Percentiles rank a stretch among this genome's conserved stretches.
Evolutionary conservation across 306 rosid genomes (phyloP).

Genomic region (Acmispon strigosus): DNA sequence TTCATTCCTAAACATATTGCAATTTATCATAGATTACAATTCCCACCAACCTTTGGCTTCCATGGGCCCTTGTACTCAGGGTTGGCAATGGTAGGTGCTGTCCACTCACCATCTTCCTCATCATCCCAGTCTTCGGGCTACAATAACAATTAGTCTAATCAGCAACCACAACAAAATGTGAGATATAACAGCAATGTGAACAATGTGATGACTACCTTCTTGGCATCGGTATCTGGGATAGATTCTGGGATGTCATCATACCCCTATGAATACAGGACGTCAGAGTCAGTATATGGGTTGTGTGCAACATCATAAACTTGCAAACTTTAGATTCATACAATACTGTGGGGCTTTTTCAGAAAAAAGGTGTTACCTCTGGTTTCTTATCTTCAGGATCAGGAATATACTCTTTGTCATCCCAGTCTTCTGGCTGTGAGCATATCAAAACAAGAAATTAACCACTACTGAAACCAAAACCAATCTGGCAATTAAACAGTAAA

Average conservation of each 20-base stretch:
- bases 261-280: conserved; percentile 41
- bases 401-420: conserved; percentile 96
- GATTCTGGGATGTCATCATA: conserved; percentile 90
- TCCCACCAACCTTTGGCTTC: conserved; percentile 75
- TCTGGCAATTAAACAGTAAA: not conserved
- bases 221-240: conserved; percentile 82
- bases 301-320: not conserved
- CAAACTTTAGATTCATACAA: not conserved
- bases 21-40: not conserved
- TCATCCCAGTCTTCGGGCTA: conserved; percentile 99
- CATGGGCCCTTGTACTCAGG: conserved; percentile 99
- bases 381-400: conserved; percentile 96
- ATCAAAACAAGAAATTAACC: conserved; percentile 2
- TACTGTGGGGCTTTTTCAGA: not conserved
- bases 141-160: conserved; percentile 17
- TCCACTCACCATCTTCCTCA: conserved; percentile 99
- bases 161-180: conserved; percentile 5
- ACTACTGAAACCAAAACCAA: conserved; percentile 8
- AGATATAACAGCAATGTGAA: not conserved
- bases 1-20: not conserved
- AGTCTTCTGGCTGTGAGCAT: conserved; percentile 84
- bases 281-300: not conserved
- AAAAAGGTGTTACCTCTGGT: conserved; percentile 67
- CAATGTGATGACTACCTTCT: conserved; percentile 49
- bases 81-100: conserved; percentile 88